phyloP scores from a whole-genome alignment of 345 rosid species.

The Conringia planisiliqua region DNA sequence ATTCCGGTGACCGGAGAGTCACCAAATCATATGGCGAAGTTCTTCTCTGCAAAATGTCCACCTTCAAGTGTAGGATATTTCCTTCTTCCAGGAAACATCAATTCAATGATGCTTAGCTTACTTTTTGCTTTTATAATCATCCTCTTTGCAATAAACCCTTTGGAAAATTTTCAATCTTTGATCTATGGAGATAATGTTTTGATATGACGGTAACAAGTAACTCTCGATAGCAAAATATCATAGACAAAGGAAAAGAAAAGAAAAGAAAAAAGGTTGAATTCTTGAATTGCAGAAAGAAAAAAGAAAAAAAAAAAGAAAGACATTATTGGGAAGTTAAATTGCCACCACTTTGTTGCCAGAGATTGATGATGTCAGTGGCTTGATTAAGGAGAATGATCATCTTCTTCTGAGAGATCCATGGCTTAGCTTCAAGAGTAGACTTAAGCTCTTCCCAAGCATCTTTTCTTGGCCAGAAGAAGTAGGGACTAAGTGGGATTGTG shows the following conservation, averaged over 20 bases:
- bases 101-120: not conserved
- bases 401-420: slow-evolving; percentile 79
- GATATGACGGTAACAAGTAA: not conserved
- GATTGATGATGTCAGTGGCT: slow-evolving; percentile 81
- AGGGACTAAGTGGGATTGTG: slow-evolving; percentile 68
- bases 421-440: slow-evolving; percentile 65
- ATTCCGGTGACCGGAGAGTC: slow-evolving; percentile 39
- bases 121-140: not conserved
- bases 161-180: not conserved
- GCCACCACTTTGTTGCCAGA: slow-evolving; percentile 91
- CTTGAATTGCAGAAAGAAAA: not conserved
- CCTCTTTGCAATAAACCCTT: not conserved
- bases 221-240: slow-evolving; percentile 2
- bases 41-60: slow-evolving; percentile 50
- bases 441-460: slow-evolving; percentile 92
- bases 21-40: slow-evolving; percentile 28
- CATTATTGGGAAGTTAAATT: slow-evolving; percentile 42
- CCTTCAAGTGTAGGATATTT: slow-evolving; percentile 48
- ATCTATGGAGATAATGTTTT: not conserved
- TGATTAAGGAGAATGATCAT: slow-evolving; percentile 80
- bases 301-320: not conserved
- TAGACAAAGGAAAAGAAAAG: not conserved
- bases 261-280: not conserved
- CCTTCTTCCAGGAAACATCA: slow-evolving; percentile 35
- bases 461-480: slow-evolving; percentile 78